Evolutionary conservation across 768 basidiomycete genomes (phyloP), one percentile per base, ranked within the genome.

Genomic region (Obba rivulosa): DNA sequence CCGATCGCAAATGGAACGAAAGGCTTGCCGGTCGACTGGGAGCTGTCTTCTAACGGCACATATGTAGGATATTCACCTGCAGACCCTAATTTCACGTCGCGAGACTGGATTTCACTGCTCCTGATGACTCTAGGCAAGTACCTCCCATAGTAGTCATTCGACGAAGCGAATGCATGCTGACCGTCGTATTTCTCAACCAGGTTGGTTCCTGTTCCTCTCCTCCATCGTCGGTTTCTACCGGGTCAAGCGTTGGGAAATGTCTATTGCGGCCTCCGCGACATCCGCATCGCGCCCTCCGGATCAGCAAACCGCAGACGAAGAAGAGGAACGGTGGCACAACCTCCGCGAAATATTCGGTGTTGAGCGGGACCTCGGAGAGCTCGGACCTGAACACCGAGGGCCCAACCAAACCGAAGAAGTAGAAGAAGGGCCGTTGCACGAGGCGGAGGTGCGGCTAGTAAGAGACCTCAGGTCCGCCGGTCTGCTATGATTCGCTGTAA

Each of bases 151-250:
- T 40, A 3, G 3, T 24, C 35, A 37, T n/a, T 20, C 4, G 31
- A 44, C 9, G 20, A 36, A 18, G 25, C 36, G 42, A 34, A 31
- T 39, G 13, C 18, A 18, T n/a, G 14, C 1, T 17, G 8, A n/a
- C n/a, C n/a, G n/a, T n/a, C 28, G 5, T 31, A 7, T 31, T 5
- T 31, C 13, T 13, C 28, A 5, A 31, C 22, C 48, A 87, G 85
- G 92, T 11, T 96, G 93, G 93, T 92, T 95, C 75, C 72, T 97
- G 20, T 73, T 97, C 25, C 73, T 96, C 28, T 86, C 91, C 1
- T 91, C 89, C 31, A 48, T 87, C 46, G 79, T 92, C 24, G 83
- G 87, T 9, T 96, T 78, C 66, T 85, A 83, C 79, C 83, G 89
- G 52, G 75, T 91, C 41, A 92, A 92, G 61, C 84, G 84, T 45